Percentiles rank a stretch among this genome's conserved stretches.
Evolutionary conservation across 116 monocot genomes (phyloP).

Genomic region (Iris pallida): DNA sequence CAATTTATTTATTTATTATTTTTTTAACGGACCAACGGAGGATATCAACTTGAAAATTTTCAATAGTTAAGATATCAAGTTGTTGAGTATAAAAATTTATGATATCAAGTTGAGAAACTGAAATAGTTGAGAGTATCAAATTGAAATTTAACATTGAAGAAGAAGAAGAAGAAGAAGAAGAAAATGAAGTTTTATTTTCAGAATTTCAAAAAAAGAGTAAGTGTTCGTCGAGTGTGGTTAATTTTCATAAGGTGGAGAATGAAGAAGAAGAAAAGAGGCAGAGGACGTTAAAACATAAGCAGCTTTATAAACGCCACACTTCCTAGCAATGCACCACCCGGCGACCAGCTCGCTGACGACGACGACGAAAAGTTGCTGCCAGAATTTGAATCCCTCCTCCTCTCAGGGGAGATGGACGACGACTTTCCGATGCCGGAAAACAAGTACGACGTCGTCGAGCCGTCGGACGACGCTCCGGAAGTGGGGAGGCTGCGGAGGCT

Average conservation of each 20-base stretch:
- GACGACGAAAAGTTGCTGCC: slow-evolving; percentile 47
- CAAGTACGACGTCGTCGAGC: slow-evolving; percentile 46
- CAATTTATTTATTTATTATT: not conserved
- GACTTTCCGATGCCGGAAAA: slow-evolving; percentile 58
- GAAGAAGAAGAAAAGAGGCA: slow-evolving; percentile 34
- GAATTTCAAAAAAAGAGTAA: too few species aligned
- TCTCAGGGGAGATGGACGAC: slow-evolving; percentile 70
- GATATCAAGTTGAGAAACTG: not conserved
- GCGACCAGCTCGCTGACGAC: slow-evolving; percentile 28
- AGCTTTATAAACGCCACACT: slow-evolving; percentile 25
- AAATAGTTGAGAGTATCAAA: not conserved
- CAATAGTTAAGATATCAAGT: not conserved
- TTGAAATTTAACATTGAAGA: slow-evolving; percentile 14
- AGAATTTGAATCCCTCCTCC: slow-evolving; percentile 69
- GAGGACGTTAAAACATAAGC: slow-evolving; percentile 79
- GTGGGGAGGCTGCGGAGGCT: slow-evolving; percentile 52
- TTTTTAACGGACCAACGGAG: not conserved
- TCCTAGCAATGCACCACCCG: slow-evolving; percentile 2
- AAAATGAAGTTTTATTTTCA: too few species aligned
- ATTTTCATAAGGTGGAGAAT: too few species aligned
- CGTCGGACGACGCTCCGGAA: slow-evolving; percentile 56
- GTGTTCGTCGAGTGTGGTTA: too few species aligned
- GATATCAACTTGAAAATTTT: not conserved
- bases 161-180: slow-evolving; percentile 45
- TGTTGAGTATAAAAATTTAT: not conserved